Percentiles rank a stretch among this genome's conserved stretches.
phyloP scores from a whole-genome alignment of 805 yeast genomes.

The Hanseniaspora jakobsenii region DNA sequence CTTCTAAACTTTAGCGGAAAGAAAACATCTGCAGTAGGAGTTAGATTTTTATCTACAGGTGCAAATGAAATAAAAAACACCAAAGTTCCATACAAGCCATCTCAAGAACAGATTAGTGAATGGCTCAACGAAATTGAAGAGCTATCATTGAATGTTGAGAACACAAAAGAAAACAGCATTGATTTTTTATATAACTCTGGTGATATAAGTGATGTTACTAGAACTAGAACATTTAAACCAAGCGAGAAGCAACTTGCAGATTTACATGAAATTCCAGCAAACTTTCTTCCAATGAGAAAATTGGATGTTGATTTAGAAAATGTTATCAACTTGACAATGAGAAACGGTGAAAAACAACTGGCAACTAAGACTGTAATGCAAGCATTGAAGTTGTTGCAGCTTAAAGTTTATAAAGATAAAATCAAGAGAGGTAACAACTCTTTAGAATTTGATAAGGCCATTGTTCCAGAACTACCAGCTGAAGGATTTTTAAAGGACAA shows the following conservation, averaged over 20 bases:
- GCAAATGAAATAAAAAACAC: too few relatives aligned
- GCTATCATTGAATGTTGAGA: constrained; percentile 32
- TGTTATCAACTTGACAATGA: constrained; percentile 80
- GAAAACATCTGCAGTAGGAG: too few relatives aligned
- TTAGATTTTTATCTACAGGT: too few relatives aligned
- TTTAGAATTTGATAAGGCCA: neutral
- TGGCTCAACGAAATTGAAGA: constrained; percentile 34
- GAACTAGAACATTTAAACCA: constrained; percentile 38
- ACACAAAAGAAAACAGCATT: constrained; percentile 30
- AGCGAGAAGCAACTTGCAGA: constrained; percentile 53
- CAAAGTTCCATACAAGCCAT: constrained; percentile 18
- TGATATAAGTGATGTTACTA: constrained; percentile 7
- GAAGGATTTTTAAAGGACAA: neutral
- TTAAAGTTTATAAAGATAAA: constrained; percentile 45
- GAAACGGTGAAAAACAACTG: constrained; percentile 72
- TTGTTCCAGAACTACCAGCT: constrained; percentile 10
- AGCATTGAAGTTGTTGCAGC: constrained; percentile 57
- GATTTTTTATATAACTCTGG: constrained; percentile 26
- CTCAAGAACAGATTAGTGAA: constrained; percentile 30
- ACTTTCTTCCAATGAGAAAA: constrained; percentile 46
- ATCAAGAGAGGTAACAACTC: constrained; percentile 25
- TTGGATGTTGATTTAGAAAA: constrained; percentile 60
- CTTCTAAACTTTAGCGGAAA: too few relatives aligned
- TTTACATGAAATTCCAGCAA: constrained; percentile 36
- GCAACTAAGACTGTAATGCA: constrained; percentile 64